Evolutionary conservation across 2,329 filamentous ascomycete genomes (phyloP).

Genomic region (Phialophora expanda): DNA sequence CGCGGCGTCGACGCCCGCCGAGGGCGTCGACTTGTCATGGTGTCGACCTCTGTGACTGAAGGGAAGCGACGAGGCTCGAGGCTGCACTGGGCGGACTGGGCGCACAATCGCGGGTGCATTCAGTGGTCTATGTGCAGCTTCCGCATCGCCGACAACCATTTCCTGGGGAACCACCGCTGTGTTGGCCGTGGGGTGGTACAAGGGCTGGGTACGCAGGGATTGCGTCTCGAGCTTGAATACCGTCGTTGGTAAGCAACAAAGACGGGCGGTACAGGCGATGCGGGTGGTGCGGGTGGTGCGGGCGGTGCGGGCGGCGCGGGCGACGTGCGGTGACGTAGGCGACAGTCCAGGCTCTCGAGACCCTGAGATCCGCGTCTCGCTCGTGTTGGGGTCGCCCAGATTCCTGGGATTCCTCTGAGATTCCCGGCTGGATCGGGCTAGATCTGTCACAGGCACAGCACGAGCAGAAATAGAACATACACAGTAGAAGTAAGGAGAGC

Average conservation of each 20-base stretch:
- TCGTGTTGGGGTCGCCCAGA: background rate
- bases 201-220: background rate
- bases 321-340: background rate
- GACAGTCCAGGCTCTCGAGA: background rate
- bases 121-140: conserved; percentile 5
- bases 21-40: conserved; percentile 6
- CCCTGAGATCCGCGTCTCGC: background rate
- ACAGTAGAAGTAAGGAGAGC: background rate
- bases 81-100: background rate
- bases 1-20: conserved; percentile 27
- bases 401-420: background rate
- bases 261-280: no score
- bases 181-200: background rate
- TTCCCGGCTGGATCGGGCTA: background rate
- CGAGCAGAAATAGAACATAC: background rate
- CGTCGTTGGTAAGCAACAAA: background rate
- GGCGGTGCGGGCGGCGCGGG: background rate
- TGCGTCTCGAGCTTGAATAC: background rate
- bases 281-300: no score
- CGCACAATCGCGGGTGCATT: background rate
- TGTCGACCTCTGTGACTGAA: background rate
- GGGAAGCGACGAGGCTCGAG: background rate
- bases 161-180: conserved; percentile 6
- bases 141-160: conserved; percentile 18
- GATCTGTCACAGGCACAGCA: no score